Evolutionary conservation across 352 stramenopile species (phyloP).

Genomic region (Phytophthora pinifolia): DNA sequence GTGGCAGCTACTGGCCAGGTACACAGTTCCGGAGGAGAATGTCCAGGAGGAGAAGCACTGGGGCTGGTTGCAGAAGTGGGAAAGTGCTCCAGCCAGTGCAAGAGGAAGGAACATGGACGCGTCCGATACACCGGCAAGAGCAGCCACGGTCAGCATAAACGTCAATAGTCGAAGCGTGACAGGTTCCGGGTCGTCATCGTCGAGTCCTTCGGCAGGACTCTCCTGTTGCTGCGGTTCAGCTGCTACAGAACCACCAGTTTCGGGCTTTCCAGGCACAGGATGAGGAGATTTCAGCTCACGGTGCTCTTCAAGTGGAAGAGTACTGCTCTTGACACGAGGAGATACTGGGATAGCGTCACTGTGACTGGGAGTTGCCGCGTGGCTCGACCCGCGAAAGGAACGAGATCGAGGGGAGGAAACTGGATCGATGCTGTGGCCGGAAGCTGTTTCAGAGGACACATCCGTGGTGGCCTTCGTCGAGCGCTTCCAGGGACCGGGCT

Average conservation of each 20-base stretch:
- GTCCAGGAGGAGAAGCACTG: slow-evolving; percentile 36
- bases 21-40: slow-evolving; percentile 36
- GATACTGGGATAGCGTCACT: slow-evolving; percentile 4
- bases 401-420: slow-evolving; percentile 11
- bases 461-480: slow-evolving; percentile 19
- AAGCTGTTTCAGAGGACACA: slow-evolving; percentile 7
- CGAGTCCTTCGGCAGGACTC: neutral
- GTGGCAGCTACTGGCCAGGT: slow-evolving; percentile 38
- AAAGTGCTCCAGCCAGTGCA: slow-evolving; percentile 43
- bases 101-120: slow-evolving; percentile 67
- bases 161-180: slow-evolving; percentile 23
- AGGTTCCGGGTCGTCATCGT: slow-evolving; percentile 11
- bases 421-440: slow-evolving; percentile 6
- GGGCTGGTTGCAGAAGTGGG: slow-evolving; percentile 31
- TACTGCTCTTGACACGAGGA: slow-evolving; percentile 6
- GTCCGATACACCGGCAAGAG: slow-evolving; percentile 28
- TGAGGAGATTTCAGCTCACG: slow-evolving; percentile 1
- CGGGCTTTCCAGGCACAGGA: slow-evolving; percentile 1
- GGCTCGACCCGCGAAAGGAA: slow-evolving; percentile 7
- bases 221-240: slow-evolving; percentile 3
- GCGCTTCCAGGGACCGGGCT: slow-evolving; percentile 16
- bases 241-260: neutral
- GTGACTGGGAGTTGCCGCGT: neutral
- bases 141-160: slow-evolving; percentile 39
- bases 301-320: slow-evolving; percentile 5